These are phyloP conservation scores for Rugonectria rugulosa DNA, from an alignment of 2,329 filamentous ascomycete species.

Conservation along the genomic window DNA sequence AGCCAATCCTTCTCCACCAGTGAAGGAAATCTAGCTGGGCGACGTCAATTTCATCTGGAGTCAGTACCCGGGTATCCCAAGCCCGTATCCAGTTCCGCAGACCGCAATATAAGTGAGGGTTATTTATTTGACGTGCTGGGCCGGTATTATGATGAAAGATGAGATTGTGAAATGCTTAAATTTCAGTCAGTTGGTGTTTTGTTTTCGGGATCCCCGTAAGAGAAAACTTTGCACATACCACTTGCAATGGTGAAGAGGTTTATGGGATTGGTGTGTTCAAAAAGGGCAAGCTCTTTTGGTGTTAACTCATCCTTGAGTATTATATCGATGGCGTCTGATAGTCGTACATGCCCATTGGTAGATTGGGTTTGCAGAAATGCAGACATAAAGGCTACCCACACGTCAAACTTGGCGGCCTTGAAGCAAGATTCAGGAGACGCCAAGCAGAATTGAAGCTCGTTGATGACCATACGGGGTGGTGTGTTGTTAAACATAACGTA, in stretches of 20 bases:
- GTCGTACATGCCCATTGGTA: not conserved
- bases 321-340: not conserved
- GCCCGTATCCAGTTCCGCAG: conserved; percentile 17
- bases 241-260: conserved; percentile 21
- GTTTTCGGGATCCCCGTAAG: not conserved
- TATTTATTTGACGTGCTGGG: not conserved
- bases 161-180: conserved; percentile 24
- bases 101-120: not conserved
- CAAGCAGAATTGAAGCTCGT: conserved; percentile 19
- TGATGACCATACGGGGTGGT: conserved; percentile 14
- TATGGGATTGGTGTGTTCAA: conserved; percentile 15
- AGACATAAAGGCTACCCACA: not conserved
- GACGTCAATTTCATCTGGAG: too few relatives aligned
- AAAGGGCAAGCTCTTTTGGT: not conserved
- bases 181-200: not conserved
- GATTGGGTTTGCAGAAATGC: not conserved
- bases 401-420: conserved; percentile 2
- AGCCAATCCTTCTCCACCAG: not conserved
- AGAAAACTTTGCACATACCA: not conserved
- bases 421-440: conserved; percentile 11
- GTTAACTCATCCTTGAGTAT: not conserved
- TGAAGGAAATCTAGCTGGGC: not conserved
- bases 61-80: conserved; percentile 7
- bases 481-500: conserved; percentile 28
- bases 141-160: conserved; percentile 21